Conservation (phyloP, 495 filamentous ascomycete species). For the Hypoxylon trugodes region DNA sequence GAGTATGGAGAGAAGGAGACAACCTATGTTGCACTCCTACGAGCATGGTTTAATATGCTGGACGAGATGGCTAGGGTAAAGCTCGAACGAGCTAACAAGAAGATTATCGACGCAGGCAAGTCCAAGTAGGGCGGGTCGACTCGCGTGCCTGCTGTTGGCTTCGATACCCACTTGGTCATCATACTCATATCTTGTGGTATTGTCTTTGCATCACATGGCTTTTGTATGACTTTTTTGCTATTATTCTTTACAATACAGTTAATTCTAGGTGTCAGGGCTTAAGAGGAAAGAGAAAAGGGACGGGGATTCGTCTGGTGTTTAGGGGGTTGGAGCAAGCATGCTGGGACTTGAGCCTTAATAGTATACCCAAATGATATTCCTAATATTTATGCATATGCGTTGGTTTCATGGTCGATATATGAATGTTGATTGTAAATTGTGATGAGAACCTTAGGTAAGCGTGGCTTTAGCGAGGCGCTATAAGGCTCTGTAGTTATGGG, state of each 20-base stretch:
- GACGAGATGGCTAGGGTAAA: constrained; percentile 48
- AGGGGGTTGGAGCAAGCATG: constrained; percentile 11
- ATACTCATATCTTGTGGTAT: no score
- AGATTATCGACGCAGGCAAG: constrained; percentile 43
- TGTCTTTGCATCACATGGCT: no score
- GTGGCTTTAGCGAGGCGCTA: no score
- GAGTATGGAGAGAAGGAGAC: constrained; percentile 51
- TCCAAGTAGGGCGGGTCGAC: constrained; percentile 23
- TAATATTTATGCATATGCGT: not conserved
- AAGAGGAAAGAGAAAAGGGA: not conserved
- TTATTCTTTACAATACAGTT: no score
- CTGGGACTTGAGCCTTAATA: not conserved
- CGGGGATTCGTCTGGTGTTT: not conserved
- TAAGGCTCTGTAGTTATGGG: no score
- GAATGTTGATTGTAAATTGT: not conserved
- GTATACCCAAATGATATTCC: not conserved
- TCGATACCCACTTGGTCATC: not conserved
- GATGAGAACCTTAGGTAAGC: not conserved
- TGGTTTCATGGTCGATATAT: no score
- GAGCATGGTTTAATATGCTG: constrained; percentile 51
- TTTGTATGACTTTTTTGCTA: no score
- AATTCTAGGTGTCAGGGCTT: not conserved
- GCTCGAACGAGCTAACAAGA: constrained; percentile 53
- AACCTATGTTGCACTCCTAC: constrained; percentile 45
- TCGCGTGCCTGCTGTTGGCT: not conserved